Percentiles rank a stretch among this genome's conserved stretches.
These are phyloP conservation scores for Drechslerella coelobrocha DNA, from an alignment of 2,329 filamentous ascomycete genomes.

Conservation along the genomic window DNA sequence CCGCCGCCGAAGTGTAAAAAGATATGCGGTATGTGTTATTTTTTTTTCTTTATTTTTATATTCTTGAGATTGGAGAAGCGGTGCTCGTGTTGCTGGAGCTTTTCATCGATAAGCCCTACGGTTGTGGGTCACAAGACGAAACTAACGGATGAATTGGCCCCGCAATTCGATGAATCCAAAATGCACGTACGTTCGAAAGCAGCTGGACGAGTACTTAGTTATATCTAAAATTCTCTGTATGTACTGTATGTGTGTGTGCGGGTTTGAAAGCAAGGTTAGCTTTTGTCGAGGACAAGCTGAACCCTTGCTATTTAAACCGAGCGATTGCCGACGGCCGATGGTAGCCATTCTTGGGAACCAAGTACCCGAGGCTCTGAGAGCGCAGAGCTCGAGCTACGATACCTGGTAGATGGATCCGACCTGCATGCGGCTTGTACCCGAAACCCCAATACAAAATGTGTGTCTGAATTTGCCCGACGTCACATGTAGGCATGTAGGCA, in stretches of 20 bases:
- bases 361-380: slow-evolving; percentile 1
- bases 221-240: no score
- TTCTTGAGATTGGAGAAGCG: background rate
- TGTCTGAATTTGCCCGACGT: no score
- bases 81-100: background rate
- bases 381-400: background rate
- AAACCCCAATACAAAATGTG: no score
- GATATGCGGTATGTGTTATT: no score
- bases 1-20: background rate
- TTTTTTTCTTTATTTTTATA: no score
- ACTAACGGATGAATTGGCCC: background rate
- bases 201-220: background rate
- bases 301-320: slow-evolving; percentile 45
- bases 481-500: no score
- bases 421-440: no score
- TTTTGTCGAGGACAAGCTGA: background rate
- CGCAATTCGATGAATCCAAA: background rate
- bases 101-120: background rate
- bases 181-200: background rate
- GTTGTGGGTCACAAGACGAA: background rate
- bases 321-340: slow-evolving; percentile 11
- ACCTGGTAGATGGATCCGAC: no score
- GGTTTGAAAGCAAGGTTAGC: background rate
- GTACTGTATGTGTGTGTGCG: background rate
- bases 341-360: background rate